Percentiles rank a stretch among this genome's conserved stretches.
phyloP scores from a whole-genome alignment of 2,329 filamentous ascomycete species.

The Ophiostoma fasciatum region DNA sequence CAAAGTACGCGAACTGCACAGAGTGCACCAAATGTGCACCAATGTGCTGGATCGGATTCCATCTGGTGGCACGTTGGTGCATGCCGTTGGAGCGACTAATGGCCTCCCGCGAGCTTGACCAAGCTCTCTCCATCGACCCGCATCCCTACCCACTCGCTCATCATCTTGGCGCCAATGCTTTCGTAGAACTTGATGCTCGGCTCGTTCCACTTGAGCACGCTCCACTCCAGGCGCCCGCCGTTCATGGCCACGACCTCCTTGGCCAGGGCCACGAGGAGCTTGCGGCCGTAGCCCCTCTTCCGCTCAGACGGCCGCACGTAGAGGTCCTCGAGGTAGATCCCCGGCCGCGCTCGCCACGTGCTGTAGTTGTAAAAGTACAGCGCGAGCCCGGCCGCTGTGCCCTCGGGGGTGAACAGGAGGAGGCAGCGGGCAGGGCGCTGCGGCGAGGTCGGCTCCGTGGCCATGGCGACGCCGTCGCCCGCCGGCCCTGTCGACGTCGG shows the following conservation, averaged over 20 bases:
- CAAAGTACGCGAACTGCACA: too few relatives aligned
- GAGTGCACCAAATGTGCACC: too few relatives aligned
- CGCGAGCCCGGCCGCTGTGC: conserved; percentile 55
- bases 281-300: conserved; percentile 65
- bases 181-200: conserved; percentile 81
- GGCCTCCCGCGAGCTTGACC: conserved; percentile 41
- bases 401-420: conserved; percentile 40
- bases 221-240: conserved; percentile 75
- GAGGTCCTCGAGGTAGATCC: conserved; percentile 90
- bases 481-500: conserved; percentile 29
- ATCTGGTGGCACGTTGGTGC: too few relatives aligned
- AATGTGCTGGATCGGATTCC: too few relatives aligned
- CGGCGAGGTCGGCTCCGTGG: conserved; percentile 39
- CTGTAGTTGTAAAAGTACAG: conserved; percentile 93
- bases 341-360: conserved; percentile 77
- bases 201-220: conserved; percentile 84
- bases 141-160: conserved; percentile 63
- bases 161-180: conserved; percentile 48
- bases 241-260: conserved; percentile 58
- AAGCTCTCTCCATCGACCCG: conserved; percentile 55
- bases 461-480: conserved; percentile 18
- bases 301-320: conserved; percentile 60
- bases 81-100: too few relatives aligned
- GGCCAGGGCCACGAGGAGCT: conserved; percentile 62
- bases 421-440: conserved; percentile 60